These are phyloP conservation scores for Penicillium verhagenii DNA, from an alignment of 495 filamentous ascomycete genomes.

Conservation along the genomic window DNA sequence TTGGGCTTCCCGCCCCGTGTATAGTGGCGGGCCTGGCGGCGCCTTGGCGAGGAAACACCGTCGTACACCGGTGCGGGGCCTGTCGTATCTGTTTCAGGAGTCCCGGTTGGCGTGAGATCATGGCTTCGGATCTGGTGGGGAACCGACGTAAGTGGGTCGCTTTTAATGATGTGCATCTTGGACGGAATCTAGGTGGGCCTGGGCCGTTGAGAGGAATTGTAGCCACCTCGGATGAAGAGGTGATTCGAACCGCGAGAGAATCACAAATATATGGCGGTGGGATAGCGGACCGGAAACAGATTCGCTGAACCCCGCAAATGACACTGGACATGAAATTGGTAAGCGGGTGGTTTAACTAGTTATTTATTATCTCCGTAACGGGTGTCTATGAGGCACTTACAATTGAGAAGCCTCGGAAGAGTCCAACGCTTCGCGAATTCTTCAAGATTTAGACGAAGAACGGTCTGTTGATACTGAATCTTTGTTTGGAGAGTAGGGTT, in stretches of 20 bases:
- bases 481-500: neutral
- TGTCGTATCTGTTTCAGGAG: too few species aligned
- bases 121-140: too few species aligned
- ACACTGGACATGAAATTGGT: conserved; percentile 4
- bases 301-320: conserved; percentile 15
- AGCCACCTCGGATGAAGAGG: conserved; percentile 18
- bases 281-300: conserved; percentile 9
- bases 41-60: neutral
- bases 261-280: conserved; percentile 5
- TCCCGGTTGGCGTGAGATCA: too few species aligned
- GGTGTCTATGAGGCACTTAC: conserved; percentile 4
- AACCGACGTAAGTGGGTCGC: too few species aligned
- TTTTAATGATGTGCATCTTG: neutral
- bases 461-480: conserved; percentile 11
- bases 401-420: conserved; percentile 13
- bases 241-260: conserved; percentile 18
- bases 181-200: neutral
- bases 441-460: conserved; percentile 15
- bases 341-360: too few species aligned
- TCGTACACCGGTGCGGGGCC: too few species aligned
- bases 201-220: conserved; percentile 13
- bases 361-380: neutral
- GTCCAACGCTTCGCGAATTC: conserved; percentile 19
- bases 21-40: too few species aligned
- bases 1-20: too few species aligned